Conservation (phyloP, 2,329 filamentous ascomycete genomes). For the Botryotinia narcissicola region DNA sequence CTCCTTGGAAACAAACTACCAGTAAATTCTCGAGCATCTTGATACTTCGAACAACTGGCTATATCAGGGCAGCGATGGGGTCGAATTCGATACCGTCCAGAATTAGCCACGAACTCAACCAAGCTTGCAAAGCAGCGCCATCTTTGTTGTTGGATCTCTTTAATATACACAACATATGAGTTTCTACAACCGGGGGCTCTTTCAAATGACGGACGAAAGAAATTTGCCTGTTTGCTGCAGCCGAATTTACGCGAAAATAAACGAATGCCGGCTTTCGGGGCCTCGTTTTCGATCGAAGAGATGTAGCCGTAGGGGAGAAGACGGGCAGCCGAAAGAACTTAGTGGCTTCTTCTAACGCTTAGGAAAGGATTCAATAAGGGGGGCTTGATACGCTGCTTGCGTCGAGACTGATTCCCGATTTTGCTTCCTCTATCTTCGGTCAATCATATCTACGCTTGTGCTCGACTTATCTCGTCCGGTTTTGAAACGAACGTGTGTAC, state of each 20-base stretch:
- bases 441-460: neutral
- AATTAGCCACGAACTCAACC: neutral
- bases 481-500: neutral
- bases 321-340: neutral
- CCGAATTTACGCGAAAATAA: neutral
- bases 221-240: neutral
- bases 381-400: accelerated
- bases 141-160: accelerated
- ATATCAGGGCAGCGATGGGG: neutral
- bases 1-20: neutral
- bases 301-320: neutral
- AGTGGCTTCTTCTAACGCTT: neutral
- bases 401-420: neutral
- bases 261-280: neutral
- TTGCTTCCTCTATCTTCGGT: neutral
- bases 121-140: neutral
- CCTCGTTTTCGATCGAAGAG: neutral
- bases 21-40: neutral
- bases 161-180: accelerated
- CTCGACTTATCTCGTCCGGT: neutral
- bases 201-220: neutral
- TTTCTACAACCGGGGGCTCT: neutral
- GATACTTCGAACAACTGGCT: neutral
- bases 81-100: neutral
- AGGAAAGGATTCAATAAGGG: accelerated